These are phyloP conservation scores for Rhizopogon vesiculosus DNA, from an alignment of 768 basidiomycete species.

Conservation along the genomic window DNA sequence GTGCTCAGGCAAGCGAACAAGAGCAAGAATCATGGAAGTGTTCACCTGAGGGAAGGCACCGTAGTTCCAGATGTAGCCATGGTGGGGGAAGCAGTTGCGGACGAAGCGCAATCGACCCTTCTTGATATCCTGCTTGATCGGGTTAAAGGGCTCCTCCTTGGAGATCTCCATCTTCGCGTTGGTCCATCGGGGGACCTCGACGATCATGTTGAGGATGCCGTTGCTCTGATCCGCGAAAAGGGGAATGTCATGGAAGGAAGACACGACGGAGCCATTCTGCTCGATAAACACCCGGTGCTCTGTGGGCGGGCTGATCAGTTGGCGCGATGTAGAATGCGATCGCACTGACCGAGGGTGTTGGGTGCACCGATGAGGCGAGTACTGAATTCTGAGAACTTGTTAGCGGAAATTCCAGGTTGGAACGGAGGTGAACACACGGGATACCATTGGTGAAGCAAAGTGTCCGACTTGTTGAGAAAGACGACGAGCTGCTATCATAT, in stretches of 20 bases:
- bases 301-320: constrained; percentile 32
- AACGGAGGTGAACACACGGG: constrained; percentile 11
- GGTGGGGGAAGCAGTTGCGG: constrained; percentile 99
- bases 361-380: constrained; percentile 81
- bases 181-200: constrained; percentile 98
- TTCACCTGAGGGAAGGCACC: constrained; percentile 96
- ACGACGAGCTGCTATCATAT: constrained; percentile 30
- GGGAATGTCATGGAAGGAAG: constrained; percentile 94
- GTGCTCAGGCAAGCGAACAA: not conserved
- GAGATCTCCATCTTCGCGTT: constrained; percentile 99
- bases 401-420: not conserved
- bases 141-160: constrained; percentile 98
- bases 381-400: constrained; percentile 49
- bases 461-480: constrained; percentile 62
- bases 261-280: constrained; percentile 78
- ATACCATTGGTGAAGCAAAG: constrained; percentile 49
- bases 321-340: constrained; percentile 4
- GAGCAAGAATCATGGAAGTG: not conserved
- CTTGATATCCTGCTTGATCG: constrained; percentile 99
- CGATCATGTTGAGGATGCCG: constrained; percentile 98
- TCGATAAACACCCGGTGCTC: constrained; percentile 96
- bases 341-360: constrained; percentile 82
- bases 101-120: constrained; percentile 95
- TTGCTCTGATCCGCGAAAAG: constrained; percentile 95
- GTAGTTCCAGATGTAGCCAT: constrained; percentile 99